Percentiles rank a stretch among this genome's conserved stretches.
These are phyloP conservation scores for fission yeast (Schizosaccharomyces pombe) DNA, from an alignment of 805 yeast species.

Conservation along the genomic window DNA sequence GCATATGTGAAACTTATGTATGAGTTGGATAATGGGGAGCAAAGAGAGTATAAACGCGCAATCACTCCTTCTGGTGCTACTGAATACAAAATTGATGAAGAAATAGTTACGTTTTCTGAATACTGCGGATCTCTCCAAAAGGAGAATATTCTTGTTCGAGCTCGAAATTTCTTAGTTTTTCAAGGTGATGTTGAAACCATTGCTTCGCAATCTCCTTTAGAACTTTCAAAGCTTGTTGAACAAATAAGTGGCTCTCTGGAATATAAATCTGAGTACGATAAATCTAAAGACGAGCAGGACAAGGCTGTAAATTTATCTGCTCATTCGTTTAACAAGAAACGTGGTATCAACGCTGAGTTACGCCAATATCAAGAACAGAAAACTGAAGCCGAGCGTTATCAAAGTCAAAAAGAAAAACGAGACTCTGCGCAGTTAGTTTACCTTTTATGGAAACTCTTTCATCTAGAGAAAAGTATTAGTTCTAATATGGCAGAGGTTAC, in stretches of 20 bases:
- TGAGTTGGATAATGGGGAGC: slow-evolving; percentile 33
- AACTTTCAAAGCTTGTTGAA: slow-evolving; percentile 53
- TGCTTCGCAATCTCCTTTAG: slow-evolving; percentile 64
- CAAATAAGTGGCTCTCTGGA: slow-evolving; percentile 51
- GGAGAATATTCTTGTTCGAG: slow-evolving; percentile 68
- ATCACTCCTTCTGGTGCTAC: slow-evolving; percentile 32
- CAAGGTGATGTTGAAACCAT: slow-evolving; percentile 93
- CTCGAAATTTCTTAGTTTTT: slow-evolving; percentile 75
- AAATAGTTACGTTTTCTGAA: slow-evolving; percentile 34
- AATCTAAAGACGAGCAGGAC: slow-evolving; percentile 37
- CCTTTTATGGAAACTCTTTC: slow-evolving; percentile 42
- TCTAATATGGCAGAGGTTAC: slow-evolving; percentile 13
- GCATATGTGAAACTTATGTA: slow-evolving; percentile 68
- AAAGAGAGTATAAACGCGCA: slow-evolving; percentile 37
- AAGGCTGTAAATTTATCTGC: slow-evolving; percentile 40
- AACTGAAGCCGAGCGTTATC: slow-evolving; percentile 44
- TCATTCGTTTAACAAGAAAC: slow-evolving; percentile 39
- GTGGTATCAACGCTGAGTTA: slow-evolving; percentile 48
- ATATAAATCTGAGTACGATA: slow-evolving; percentile 40
- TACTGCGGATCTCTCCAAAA: slow-evolving; percentile 43
- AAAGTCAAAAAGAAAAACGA: slow-evolving; percentile 18
- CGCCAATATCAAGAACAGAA: slow-evolving; percentile 58
- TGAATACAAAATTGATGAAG: slow-evolving; percentile 42
- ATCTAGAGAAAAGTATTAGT: slow-evolving; percentile 22
- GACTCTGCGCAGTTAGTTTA: slow-evolving; percentile 20